phyloP scores from a whole-genome alignment of 805 yeast genomes.

The Wickerhamiella nectarea region DNA sequence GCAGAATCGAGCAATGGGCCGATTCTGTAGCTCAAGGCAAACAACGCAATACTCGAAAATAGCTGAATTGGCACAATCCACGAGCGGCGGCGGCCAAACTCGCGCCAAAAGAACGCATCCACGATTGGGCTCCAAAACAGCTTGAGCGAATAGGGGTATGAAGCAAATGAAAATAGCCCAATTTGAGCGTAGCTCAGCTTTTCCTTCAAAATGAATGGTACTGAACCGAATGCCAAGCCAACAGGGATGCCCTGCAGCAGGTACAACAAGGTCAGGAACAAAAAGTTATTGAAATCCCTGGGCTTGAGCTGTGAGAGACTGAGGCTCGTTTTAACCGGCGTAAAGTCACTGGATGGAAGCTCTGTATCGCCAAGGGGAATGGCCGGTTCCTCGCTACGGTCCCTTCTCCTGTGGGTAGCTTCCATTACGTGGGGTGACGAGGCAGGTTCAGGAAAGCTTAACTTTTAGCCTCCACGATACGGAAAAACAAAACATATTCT shows the following conservation, averaged over 20 bases:
- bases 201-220: slow-evolving; percentile 79
- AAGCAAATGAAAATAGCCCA: slow-evolving; percentile 80
- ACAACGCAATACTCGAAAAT: slow-evolving; percentile 56
- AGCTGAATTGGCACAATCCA: slow-evolving; percentile 93
- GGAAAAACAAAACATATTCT: no score
- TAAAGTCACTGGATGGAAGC: background rate
- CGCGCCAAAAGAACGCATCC: slow-evolving; percentile 61
- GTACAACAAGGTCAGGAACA: slow-evolving; percentile 58
- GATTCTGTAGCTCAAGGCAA: slow-evolving; percentile 47
- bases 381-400: slow-evolving; percentile 7
- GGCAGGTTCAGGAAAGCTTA: background rate
- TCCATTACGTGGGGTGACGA: background rate
- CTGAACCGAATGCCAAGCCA: slow-evolving; percentile 86
- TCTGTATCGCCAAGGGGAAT: slow-evolving; percentile 5
- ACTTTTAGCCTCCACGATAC: no score
- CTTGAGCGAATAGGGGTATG: slow-evolving; percentile 89
- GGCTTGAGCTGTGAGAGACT: slow-evolving; percentile 23
- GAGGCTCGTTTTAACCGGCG: slow-evolving; percentile 10
- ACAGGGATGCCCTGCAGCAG: slow-evolving; percentile 93
- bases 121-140: slow-evolving; percentile 93
- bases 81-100: slow-evolving; percentile 68
- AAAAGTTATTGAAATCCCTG: slow-evolving; percentile 60
- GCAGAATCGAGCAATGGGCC: slow-evolving; percentile 40
- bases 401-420: background rate
- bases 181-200: slow-evolving; percentile 76